Percentiles rank a stretch among this genome's conserved stretches.
phyloP scores from a whole-genome alignment of 1,284 basidiomycete species.

The Heterobasidion occidentale region DNA sequence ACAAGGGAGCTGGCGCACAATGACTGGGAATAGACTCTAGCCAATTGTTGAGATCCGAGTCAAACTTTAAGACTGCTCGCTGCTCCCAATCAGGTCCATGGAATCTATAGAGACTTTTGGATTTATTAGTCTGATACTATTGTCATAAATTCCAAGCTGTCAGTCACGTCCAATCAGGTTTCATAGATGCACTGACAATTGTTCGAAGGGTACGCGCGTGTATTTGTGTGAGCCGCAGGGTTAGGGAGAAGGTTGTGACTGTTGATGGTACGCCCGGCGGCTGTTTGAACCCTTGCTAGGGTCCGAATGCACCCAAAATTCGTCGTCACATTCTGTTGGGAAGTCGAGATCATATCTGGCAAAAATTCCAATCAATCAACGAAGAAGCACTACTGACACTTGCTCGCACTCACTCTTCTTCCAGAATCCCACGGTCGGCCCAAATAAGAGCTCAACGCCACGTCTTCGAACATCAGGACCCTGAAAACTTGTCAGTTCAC shows the following conservation, averaged over 20 bases:
- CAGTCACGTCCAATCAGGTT: neutral
- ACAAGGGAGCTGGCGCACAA: slow-evolving; percentile 16
- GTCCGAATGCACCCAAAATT: slow-evolving; percentile 43
- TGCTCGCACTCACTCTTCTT: slow-evolving; percentile 53
- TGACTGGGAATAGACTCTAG: slow-evolving; percentile 37
- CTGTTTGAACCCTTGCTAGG: slow-evolving; percentile 34
- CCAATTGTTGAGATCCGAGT: slow-evolving; percentile 42
- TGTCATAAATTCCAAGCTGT: neutral
- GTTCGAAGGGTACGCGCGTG: slow-evolving; percentile 47
- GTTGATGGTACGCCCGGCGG: slow-evolving; percentile 37
- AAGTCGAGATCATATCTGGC: slow-evolving; percentile 34
- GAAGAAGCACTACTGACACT: no score
- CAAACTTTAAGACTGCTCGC: slow-evolving; percentile 37
- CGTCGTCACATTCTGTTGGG: slow-evolving; percentile 57
- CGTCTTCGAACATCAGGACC: slow-evolving; percentile 53
- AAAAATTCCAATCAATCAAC: no score
- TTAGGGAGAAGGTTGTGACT: slow-evolving; percentile 41
- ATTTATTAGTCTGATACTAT: slow-evolving; percentile 41
- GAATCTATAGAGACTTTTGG: slow-evolving; percentile 24
- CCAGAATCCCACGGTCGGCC: slow-evolving; percentile 65
- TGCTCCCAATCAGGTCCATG: slow-evolving; percentile 31
- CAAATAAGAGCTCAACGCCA: slow-evolving; percentile 54
- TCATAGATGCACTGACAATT: slow-evolving; percentile 29
- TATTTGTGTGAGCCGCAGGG: slow-evolving; percentile 49
- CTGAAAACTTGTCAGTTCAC: slow-evolving; percentile 19